phyloP scores from a whole-genome alignment of 129 eudicot genomes.

The Logfia minima region DNA sequence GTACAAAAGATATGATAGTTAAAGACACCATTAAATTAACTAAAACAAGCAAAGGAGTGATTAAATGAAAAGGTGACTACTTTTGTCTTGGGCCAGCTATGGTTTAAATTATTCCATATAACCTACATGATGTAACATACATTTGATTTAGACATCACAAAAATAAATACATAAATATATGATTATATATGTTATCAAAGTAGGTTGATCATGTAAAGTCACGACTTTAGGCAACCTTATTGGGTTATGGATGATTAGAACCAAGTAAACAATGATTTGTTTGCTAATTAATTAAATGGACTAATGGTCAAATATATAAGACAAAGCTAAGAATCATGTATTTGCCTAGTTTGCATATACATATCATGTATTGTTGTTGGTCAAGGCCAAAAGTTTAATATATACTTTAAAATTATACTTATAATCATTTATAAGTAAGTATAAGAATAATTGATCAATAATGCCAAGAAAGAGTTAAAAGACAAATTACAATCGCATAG shows the following conservation, averaged over 20 bases:
- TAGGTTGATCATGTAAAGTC: not conserved
- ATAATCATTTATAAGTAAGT: no score
- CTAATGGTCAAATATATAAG: not conserved
- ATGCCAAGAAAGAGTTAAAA: no score
- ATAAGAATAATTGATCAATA: no score
- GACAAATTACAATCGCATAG: no score
- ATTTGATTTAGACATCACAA: constrained; percentile 13
- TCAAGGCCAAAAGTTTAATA: no score
- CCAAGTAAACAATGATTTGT: not conserved
- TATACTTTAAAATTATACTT: no score
- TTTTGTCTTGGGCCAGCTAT: not conserved
- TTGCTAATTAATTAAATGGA: not conserved
- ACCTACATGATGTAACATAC: not conserved
- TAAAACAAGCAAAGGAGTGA: not conserved
- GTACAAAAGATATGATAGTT: not conserved
- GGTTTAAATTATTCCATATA: not conserved
- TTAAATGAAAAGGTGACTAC: not conserved
- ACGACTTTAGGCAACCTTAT: not conserved
- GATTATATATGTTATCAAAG: not conserved
- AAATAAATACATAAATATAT: not conserved
- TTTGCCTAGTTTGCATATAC: not conserved
- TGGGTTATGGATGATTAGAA: not conserved
- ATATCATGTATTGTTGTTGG: not conserved
- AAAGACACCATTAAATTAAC: not conserved
- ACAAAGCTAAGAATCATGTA: not conserved